These are phyloP conservation scores for Cystobasidium slooffiae DNA, from an alignment of 1,284 basidiomycete genomes.

Conservation along the genomic window DNA sequence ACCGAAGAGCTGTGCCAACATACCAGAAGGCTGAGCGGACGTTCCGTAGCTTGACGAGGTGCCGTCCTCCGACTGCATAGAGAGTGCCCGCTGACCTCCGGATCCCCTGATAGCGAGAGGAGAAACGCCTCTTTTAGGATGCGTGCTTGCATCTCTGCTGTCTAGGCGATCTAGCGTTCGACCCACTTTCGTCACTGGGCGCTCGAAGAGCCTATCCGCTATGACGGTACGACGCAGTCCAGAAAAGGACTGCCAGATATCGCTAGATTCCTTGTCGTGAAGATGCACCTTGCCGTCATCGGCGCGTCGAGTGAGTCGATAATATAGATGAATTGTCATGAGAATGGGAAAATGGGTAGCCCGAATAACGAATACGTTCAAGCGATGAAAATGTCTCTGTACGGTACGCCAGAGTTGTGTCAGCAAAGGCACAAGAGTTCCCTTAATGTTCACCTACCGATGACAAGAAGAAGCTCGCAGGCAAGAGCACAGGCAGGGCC, in stretches of 20 bases:
- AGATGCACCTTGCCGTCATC: background rate
- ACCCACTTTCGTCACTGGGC: conserved; percentile 31
- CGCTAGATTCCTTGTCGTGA: background rate
- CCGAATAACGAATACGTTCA: conserved; percentile 48
- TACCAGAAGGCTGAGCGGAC: conserved; percentile 3
- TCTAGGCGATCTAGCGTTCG: conserved; percentile 13
- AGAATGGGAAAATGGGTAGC: conserved; percentile 45
- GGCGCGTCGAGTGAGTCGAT: conserved; percentile 7
- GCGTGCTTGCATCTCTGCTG: background rate
- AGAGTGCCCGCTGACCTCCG: conserved; percentile 24
- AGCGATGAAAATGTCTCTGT: conserved; percentile 44
- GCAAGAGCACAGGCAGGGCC: conserved; percentile 47
- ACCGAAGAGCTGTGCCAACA: conserved; percentile 35
- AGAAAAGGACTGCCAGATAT: conserved; percentile 19
- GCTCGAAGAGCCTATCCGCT: conserved; percentile 33
- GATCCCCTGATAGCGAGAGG: conserved; percentile 28
- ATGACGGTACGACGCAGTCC: conserved; percentile 5
- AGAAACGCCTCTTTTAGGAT: background rate
- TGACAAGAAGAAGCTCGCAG: conserved; percentile 32
- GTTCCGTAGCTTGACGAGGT: background rate
- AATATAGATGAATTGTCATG: conserved; percentile 27
- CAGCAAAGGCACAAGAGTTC: background rate
- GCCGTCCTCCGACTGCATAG: background rate
- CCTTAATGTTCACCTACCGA: conserved; percentile 37
- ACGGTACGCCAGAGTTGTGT: background rate